Evolutionary conservation across 2,329 filamentous ascomycete genomes (phyloP), one percentile per base, ranked within the genome.

Genomic region (Fusarium virguliforme): DNA sequence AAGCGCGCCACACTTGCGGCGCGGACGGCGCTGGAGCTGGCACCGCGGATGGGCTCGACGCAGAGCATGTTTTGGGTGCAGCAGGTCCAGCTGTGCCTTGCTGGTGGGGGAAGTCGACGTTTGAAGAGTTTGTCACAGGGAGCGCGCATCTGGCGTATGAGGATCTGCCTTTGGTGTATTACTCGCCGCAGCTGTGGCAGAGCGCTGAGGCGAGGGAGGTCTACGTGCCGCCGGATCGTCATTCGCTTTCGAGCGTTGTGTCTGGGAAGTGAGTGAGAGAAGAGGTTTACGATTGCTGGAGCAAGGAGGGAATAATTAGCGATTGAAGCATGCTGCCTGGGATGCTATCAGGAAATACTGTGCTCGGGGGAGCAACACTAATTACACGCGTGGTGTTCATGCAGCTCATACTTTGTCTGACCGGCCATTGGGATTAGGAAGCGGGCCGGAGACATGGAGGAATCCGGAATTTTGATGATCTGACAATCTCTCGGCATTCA

Each of bases 1-100:
- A 35, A 41, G 24, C 24, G 51, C 24, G 54, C 68, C 2, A 58
- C 70, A 1, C 18, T 64, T 0, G 74, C 71, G 0, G 69, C 70
- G 1, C 54, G 64, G 0, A 54, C 60, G 7, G 74, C 69, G 0
- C 4, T 76, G 46, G 74, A 76, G 24, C 37, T 78, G 3, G 58
- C 71, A 2, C 8, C 40, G 0, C 38, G 56, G 6, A n/a, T 71
- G 2, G 74, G 75, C 0, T 54, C 69, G 10, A 78, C 77, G 0
- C 72, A 74, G 48, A 66, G 71, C 13, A 70, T 73, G 59, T 79
- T 80, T 22, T 79, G 78, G 78, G 71, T 74, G 0, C 76, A 74
- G 58, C 70, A 77, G 34, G 65, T 76, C 1, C 67, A 77, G 9
- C 43, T 68, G 2, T 67, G 56, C 37, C 12, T 76, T 57, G 54